Evolutionary conservation across 2,329 filamentous ascomycete genomes (phyloP), one percentile per base, ranked within the genome.

Genomic region (Fusarium scirpi): DNA sequence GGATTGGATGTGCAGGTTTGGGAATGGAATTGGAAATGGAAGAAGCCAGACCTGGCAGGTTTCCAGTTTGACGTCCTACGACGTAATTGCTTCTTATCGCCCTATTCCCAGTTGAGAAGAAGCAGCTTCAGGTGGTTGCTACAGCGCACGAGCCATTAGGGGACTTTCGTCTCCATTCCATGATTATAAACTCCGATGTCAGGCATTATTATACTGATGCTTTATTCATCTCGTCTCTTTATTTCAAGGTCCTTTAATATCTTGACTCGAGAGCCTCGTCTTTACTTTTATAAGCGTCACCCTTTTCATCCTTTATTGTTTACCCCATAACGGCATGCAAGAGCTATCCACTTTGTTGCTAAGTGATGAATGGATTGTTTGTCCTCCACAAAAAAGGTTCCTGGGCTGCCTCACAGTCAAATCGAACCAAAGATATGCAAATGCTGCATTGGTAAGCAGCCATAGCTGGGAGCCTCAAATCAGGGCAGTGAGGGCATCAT

Each of bases 61-160:
- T 38, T 38, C 34, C 34, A 38, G 34, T 64, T 64, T 69, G 67
- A 67, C 55, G 58, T 66, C 44, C 41, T 54, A 72, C 65, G 69
- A 71, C 69, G 69, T 71, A 71, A 71, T 71, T 71, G 69, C 69
- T 72, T 70, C 65, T 60, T 49, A n/a, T 49, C 69, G 44, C 68
- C 55, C 65, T 61, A 62, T 71, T 71, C 68, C 68, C 45, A 63
- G 58, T 67, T 64, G 43, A 67, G 64, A 18, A 44, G 58, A 48
- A 24, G 56, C 48, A 60, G 51, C 51, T 63, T 58, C 67, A 69
- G 65, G 58, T 58, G 65, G 57, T 66, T 69, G 61, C 57, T 71
- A 56, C 58, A 69, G 47, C 7, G 65, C 69, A 71, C 69, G 69
- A 71, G 49, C 69, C 69, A 70, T 20, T 24, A 58, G 48, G 67